phyloP scores from a whole-genome alignment of 2,329 filamentous ascomycete genomes.

The Canariomyces notabilis region DNA sequence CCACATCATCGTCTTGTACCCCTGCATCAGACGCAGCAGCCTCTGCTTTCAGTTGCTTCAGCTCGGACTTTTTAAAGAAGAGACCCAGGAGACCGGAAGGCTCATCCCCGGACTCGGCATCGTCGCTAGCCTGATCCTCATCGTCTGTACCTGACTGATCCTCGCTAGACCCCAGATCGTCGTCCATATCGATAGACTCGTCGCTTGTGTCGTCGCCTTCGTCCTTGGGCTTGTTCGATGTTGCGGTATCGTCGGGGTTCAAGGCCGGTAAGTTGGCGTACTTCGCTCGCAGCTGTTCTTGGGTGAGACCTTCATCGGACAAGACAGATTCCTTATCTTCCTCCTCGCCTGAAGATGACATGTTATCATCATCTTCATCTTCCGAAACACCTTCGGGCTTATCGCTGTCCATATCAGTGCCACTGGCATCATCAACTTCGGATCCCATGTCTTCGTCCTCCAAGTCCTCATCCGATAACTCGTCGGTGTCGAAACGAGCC shows the following conservation, averaged over 20 bases:
- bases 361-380: conserved; percentile 47
- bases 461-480: conserved; percentile 39
- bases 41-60: conserved; percentile 47
- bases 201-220: conserved; percentile 51
- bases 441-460: conserved; percentile 44
- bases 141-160: conserved; percentile 37
- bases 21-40: conserved; percentile 26
- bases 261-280: conserved; percentile 60
- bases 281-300: conserved; percentile 64
- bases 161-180: conserved; percentile 58
- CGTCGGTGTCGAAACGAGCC: conserved; percentile 49
- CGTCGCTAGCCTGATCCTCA: conserved; percentile 43
- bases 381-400: conserved; percentile 31
- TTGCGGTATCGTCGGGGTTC: conserved; percentile 29
- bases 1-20: conserved; percentile 28
- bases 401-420: conserved; percentile 21
- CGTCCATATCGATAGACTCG: conserved; percentile 65
- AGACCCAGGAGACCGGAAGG: conserved; percentile 48
- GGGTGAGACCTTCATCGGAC: conserved; percentile 61
- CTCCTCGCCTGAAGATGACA: conserved; percentile 61
- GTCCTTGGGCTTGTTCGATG: conserved; percentile 21
- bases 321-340: conserved; percentile 51
- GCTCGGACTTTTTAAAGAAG: conserved; percentile 55
- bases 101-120: conserved; percentile 38
- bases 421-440: conserved; percentile 33